Percentiles rank a stretch among this genome's conserved stretches.
These are phyloP conservation scores for Mycena vitilis DNA, from an alignment of 768 basidiomycete species.

Conservation along the genomic window DNA sequence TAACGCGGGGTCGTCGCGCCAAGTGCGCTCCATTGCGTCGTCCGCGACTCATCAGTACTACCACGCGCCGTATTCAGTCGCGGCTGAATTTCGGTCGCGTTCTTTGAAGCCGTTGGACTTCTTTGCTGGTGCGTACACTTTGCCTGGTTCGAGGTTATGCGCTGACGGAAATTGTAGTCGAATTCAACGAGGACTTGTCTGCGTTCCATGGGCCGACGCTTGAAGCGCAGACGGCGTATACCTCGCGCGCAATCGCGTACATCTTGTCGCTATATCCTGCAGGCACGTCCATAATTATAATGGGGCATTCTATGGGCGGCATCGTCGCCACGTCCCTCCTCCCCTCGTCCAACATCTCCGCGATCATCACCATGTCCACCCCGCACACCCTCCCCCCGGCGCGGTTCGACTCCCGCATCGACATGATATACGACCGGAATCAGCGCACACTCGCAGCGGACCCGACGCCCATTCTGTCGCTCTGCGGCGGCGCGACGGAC, in stretches of 20 bases:
- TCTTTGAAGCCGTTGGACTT: slow-evolving; percentile 79
- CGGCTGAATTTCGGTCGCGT: slow-evolving; percentile 63
- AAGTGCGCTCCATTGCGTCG: slow-evolving; percentile 95
- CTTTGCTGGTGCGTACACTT: slow-evolving; percentile 74
- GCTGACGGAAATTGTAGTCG: slow-evolving; percentile 57
- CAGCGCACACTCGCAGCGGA: slow-evolving; percentile 52
- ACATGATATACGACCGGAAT: slow-evolving; percentile 72
- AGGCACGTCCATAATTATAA: slow-evolving; percentile 73
- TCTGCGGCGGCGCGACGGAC: slow-evolving; percentile 94
- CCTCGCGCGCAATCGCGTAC: slow-evolving; percentile 75
- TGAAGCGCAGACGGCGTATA: slow-evolving; percentile 82
- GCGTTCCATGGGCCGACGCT: slow-evolving; percentile 95
- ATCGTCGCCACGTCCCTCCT: slow-evolving; percentile 87
- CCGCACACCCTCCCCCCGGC: slow-evolving; percentile 91
- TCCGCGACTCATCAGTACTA: slow-evolving; percentile 88
- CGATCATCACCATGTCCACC: slow-evolving; percentile 95
- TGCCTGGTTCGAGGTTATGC: slow-evolving; percentile 3
- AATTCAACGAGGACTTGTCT: slow-evolving; percentile 97
- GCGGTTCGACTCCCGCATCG: slow-evolving; percentile 85
- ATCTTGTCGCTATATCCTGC: slow-evolving; percentile 82
- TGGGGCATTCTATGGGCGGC: slow-evolving; percentile 99
- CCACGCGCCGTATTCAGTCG: slow-evolving; percentile 65
- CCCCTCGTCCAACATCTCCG: slow-evolving; percentile 72
- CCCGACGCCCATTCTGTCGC: slow-evolving; percentile 78
- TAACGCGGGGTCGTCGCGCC: slow-evolving; percentile 94